Percentiles rank a stretch among this genome's conserved stretches.
These are phyloP conservation scores for Colletotrichum viniferum DNA, from an alignment of 2,329 filamentous ascomycete genomes.

Conservation along the genomic window DNA sequence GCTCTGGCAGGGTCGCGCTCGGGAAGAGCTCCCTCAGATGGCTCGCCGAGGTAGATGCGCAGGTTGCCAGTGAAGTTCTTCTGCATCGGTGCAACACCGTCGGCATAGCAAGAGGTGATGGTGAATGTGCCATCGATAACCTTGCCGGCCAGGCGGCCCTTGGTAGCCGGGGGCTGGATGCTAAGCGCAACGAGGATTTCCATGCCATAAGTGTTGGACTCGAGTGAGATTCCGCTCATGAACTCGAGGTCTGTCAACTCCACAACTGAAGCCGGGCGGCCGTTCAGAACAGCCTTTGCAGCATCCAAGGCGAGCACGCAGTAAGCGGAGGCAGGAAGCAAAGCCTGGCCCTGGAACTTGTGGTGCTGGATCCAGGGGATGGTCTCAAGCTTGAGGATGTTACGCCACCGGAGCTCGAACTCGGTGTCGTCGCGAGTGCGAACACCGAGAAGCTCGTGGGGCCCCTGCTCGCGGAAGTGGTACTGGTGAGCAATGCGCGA, in stretches of 20 bases:
- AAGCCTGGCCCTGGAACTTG: constrained; percentile 34
- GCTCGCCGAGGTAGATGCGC: constrained; percentile 24
- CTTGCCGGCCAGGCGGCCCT: constrained; percentile 8
- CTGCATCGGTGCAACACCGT: constrained; percentile 17
- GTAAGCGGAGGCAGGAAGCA: constrained; percentile 51
- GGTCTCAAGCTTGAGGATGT: constrained; percentile 24
- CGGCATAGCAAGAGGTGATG: constrained; percentile 19
- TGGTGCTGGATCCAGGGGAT: constrained; percentile 43
- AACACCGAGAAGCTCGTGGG: constrained; percentile 37
- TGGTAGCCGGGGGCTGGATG: constrained; percentile 18
- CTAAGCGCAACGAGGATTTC: constrained; percentile 26
- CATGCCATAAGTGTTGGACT: constrained; percentile 25
- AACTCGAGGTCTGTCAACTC: constrained; percentile 37
- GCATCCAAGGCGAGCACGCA: constrained; percentile 49
- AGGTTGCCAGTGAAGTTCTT: constrained; percentile 24
- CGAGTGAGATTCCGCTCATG: constrained; percentile 34
- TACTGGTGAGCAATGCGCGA: constrained; percentile 31
- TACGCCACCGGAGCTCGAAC: constrained; percentile 23
- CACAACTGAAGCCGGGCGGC: constrained; percentile 28
- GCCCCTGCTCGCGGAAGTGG: constrained; percentile 31
- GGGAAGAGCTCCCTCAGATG: constrained; percentile 20
- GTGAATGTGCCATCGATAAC: constrained; percentile 19
- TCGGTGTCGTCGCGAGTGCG: constrained; percentile 13
- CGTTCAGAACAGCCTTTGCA: constrained; percentile 30
- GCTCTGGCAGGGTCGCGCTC: constrained; percentile 21